phyloP scores from a whole-genome alignment of 805 yeast genomes.

The Starmerella stellata region DNA sequence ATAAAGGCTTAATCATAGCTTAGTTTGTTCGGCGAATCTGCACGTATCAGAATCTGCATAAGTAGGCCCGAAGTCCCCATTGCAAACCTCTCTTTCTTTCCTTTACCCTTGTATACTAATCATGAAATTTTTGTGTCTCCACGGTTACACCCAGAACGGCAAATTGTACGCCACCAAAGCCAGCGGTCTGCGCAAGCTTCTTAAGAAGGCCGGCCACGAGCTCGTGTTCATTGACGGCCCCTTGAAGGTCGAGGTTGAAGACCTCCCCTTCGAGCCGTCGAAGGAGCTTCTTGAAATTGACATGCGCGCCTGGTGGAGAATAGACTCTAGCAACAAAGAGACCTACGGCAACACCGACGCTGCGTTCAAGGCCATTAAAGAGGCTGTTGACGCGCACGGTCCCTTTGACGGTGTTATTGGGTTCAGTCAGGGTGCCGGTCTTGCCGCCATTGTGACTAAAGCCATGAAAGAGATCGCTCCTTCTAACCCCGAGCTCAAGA shows the following conservation, averaged over 20 bases:
- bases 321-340: conserved; percentile 25
- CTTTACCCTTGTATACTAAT: background rate
- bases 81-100: background rate
- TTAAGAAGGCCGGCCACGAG: conserved; percentile 48
- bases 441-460: conserved; percentile 53
- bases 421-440: conserved; percentile 87
- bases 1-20: too few relatives aligned
- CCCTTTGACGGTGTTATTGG: conserved; percentile 84
- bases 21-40: too few relatives aligned
- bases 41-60: too few relatives aligned
- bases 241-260: conserved; percentile 40
- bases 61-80: background rate
- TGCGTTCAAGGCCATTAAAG: conserved; percentile 35
- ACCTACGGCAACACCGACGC: conserved; percentile 23
- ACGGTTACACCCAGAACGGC: conserved; percentile 67
- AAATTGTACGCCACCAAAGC: conserved; percentile 72
- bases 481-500: conserved; percentile 38
- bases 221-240: conserved; percentile 72
- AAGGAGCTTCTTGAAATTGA: conserved; percentile 16
- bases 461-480: conserved; percentile 36
- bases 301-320: conserved; percentile 63
- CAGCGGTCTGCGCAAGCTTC: conserved; percentile 65
- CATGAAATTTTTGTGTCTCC: conserved; percentile 57
- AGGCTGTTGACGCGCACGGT: conserved; percentile 42
- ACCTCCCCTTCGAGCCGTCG: conserved; percentile 47